A percentile compares a stretch with the other conserved stretches of the same genome.
These are phyloP conservation scores for Salix dunnii DNA, from an alignment of 345 rosid species.

Conservation along the genomic window DNA sequence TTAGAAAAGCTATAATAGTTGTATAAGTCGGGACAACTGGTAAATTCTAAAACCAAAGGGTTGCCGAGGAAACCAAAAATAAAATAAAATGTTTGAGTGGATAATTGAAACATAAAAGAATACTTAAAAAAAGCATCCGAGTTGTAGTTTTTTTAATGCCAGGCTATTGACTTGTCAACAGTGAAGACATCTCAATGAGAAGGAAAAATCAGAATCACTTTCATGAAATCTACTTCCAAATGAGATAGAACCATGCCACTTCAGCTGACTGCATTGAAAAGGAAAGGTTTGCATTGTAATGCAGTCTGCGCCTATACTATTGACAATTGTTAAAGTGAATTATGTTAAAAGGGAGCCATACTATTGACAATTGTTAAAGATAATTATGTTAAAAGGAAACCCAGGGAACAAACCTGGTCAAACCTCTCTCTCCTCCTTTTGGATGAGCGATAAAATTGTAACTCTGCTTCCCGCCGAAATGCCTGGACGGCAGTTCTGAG, in stretches of 20 bases:
- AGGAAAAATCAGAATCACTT: no score
- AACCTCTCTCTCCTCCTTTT: slow-evolving; percentile 81
- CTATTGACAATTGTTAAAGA: not conserved
- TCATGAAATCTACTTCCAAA: no score
- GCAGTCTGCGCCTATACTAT: not conserved
- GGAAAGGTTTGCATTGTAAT: not conserved
- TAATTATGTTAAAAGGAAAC: slow-evolving; percentile 2
- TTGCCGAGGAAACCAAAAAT: no score
- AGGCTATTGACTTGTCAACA: no score
- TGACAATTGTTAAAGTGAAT: not conserved
- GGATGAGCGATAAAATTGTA: slow-evolving; percentile 51
- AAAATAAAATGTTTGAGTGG: not conserved
- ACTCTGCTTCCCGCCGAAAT: slow-evolving; percentile 68
- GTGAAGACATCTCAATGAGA: no score
- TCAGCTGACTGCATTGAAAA: not conserved
- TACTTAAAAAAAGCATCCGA: not conserved
- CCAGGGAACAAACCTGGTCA: slow-evolving; percentile 57
- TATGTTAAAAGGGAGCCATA: not conserved
- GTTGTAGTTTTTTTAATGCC: no score
- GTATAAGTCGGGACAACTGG: no score
- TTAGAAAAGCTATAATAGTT: not conserved
- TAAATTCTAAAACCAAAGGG: no score
- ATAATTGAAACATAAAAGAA: not conserved
- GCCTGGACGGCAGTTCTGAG: slow-evolving; percentile 82
- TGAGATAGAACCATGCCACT: not conserved